A percentile compares a stretch with the other conserved stretches of the same genome.
Evolutionary conservation across 352 stramenopile species (phyloP).

Genomic region (Aphanomyces astaci): DNA sequence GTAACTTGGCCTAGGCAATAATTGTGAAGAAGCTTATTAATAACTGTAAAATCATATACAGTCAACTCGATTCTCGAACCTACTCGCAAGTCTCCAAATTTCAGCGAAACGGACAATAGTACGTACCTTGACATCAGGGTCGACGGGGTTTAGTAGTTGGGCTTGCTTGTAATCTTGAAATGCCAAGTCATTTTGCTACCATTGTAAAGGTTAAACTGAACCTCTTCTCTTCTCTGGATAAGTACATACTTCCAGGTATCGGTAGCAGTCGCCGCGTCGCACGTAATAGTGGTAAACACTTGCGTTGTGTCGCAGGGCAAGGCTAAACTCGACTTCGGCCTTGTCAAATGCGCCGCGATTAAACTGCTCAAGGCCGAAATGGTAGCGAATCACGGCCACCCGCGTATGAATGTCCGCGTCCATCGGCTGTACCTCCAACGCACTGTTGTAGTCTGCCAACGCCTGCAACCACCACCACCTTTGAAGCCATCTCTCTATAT

Average conservation of each 20-base stretch:
- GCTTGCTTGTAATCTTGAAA: constrained; percentile 23
- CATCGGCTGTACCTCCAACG: constrained; percentile 48
- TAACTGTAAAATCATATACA: no score
- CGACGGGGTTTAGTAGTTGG: constrained; percentile 46
- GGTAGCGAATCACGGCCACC: constrained; percentile 68
- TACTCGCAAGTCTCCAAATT: no score
- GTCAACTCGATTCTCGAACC: no score
- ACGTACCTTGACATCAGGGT: constrained; percentile 46
- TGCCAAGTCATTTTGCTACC: constrained; percentile 21
- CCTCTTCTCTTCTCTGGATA: not conserved
- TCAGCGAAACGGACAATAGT: no score
- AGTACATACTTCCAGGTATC: constrained; percentile 54
- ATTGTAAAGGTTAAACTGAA: not conserved
- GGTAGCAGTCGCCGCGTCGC: constrained; percentile 59
- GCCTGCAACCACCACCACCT: constrained; percentile 30
- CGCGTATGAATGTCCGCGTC: constrained; percentile 46
- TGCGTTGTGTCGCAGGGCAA: constrained; percentile 47
- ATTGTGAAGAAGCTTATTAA: not conserved
- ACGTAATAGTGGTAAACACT: constrained; percentile 53
- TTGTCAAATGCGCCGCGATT: constrained; percentile 64
- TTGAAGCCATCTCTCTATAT: not conserved
- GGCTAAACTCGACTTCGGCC: constrained; percentile 62
- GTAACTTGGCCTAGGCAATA: not conserved
- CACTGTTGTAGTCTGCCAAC: constrained; percentile 69
- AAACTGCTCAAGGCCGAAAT: constrained; percentile 74